Evolutionary conservation across 2,329 filamentous ascomycete species (phyloP).

Genomic region (Sporothrix euskadiensis): DNA sequence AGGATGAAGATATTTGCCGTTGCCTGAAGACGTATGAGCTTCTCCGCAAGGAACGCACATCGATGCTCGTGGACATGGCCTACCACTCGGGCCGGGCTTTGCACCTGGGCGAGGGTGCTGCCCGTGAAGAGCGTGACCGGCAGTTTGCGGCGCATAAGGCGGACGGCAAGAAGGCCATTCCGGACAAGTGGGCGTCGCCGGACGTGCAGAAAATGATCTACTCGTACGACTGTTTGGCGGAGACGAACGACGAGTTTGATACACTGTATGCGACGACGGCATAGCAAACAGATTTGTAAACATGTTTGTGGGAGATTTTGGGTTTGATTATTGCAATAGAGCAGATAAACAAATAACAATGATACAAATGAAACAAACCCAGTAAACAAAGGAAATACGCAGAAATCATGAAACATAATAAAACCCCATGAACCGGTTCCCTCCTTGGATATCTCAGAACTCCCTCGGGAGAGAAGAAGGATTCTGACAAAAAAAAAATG

Average conservation of each 20-base stretch:
- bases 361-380: too few species aligned
- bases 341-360: background rate
- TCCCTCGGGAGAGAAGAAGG: background rate
- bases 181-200: conserved; percentile 70
- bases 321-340: background rate
- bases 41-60: conserved; percentile 57
- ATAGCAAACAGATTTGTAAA: background rate
- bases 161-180: conserved; percentile 51
- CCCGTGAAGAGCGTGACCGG: conserved; percentile 59
- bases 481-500: background rate
- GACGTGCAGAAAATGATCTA: conserved; percentile 69
- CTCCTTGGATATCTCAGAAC: conserved; percentile 9
- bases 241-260: conserved; percentile 55
- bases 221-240: conserved; percentile 60
- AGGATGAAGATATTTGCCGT: conserved; percentile 47
- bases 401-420: background rate
- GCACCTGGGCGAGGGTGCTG: conserved; percentile 59
- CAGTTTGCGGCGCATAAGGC: conserved; percentile 54
- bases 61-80: conserved; percentile 55
- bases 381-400: background rate
- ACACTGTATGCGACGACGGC: conserved; percentile 45
- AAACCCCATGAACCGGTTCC: background rate
- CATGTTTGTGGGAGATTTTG: too few species aligned
- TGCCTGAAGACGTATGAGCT: conserved; percentile 57
- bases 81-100: conserved; percentile 54